Conservation (phyloP, 2,329 filamentous ascomycete genomes). For the Exophiala sideris region DNA sequence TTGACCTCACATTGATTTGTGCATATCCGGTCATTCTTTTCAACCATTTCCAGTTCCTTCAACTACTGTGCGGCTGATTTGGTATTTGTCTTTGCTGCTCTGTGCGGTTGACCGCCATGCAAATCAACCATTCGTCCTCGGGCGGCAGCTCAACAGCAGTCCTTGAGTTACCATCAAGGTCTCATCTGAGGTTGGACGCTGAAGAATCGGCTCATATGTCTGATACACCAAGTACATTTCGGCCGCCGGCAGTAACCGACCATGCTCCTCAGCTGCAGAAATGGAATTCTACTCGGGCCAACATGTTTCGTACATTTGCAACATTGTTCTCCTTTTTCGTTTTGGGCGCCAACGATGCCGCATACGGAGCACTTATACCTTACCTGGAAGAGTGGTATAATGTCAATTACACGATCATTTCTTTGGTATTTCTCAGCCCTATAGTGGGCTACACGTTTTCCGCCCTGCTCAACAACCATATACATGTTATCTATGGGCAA, state of each 20-base stretch:
- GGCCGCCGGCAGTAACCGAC: conserved; percentile 30
- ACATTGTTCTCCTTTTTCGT: conserved; percentile 59
- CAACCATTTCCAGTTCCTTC: too few species aligned
- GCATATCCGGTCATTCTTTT: too few species aligned
- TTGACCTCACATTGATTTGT: too few species aligned
- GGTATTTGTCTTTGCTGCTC: too few species aligned
- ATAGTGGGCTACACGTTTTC: conserved; percentile 46
- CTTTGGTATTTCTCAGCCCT: conserved; percentile 49
- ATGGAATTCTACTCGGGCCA: conserved; percentile 63
- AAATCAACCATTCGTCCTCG: conserved; percentile 1
- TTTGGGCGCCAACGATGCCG: conserved; percentile 55
- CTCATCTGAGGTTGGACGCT: background rate
- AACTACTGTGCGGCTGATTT: too few species aligned
- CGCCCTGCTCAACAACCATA: conserved; percentile 42
- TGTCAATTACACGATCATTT: conserved; percentile 45
- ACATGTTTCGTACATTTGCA: conserved; percentile 57
- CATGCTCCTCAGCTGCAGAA: conserved; percentile 44
- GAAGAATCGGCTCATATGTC: conserved; percentile 4
- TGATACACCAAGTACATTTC: conserved; percentile 10
- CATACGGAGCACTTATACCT: conserved; percentile 49
- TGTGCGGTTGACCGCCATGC: background rate
- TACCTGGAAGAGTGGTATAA: conserved; percentile 44
- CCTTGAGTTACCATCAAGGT: conserved; percentile 11
- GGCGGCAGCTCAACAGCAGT: conserved; percentile 14
- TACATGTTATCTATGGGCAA: conserved; percentile 55